Evolutionary conservation across 129 eudicot genomes (phyloP).

Genomic region (Logfia minima): DNA sequence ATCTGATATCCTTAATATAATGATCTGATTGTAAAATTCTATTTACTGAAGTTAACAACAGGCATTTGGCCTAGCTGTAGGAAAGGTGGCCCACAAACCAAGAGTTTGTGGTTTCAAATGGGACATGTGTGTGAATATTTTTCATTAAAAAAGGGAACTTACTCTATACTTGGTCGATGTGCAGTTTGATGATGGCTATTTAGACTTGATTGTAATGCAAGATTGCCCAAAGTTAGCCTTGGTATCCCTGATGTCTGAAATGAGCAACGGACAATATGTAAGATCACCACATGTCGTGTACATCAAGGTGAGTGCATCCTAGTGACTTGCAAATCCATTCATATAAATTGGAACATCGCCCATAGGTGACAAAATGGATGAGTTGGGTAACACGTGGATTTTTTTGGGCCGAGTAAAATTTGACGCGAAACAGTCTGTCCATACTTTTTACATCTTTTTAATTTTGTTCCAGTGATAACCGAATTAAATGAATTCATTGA

Average conservation of each 20-base stretch:
- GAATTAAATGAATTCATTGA: neutral
- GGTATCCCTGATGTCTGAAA: constrained; percentile 66
- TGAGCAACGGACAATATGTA: constrained; percentile 72
- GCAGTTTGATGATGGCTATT: constrained; percentile 92
- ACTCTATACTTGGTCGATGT: constrained; percentile 25
- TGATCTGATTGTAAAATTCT: neutral
- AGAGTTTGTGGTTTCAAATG: neutral
- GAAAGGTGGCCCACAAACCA: neutral
- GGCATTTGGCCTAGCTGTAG: neutral
- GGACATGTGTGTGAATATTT: neutral
- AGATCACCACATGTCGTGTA: constrained; percentile 72
- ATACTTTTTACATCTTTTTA: too few species aligned
- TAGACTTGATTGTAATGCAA: constrained; percentile 68
- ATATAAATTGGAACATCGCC: neutral
- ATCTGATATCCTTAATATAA: neutral
- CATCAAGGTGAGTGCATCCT: constrained; percentile 52
- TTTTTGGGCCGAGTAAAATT: neutral
- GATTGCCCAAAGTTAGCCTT: constrained; percentile 66
- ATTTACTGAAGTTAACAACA: neutral
- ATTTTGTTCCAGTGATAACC: neutral
- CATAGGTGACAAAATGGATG: neutral
- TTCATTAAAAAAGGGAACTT: neutral
- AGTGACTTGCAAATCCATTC: neutral
- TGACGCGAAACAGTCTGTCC: neutral
- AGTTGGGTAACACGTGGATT: neutral